phyloP scores from a whole-genome alignment of 352 stramenopile genomes.

The Phytophthora fragariae region DNA sequence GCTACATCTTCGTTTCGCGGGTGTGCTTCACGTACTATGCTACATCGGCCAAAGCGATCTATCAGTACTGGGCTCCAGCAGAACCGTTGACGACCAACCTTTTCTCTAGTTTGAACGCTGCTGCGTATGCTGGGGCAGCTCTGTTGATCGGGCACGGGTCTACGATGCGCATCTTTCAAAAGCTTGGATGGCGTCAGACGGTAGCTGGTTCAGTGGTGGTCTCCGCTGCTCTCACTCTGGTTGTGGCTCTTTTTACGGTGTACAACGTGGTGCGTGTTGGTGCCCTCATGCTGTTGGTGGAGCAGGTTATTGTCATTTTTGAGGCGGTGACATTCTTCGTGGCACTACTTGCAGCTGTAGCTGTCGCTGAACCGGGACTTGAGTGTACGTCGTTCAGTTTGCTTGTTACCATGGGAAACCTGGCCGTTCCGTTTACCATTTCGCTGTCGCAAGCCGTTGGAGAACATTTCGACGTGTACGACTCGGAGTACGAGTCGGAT shows the following conservation, averaged over 20 bases:
- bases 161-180: constrained; percentile 31
- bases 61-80: constrained; percentile 61
- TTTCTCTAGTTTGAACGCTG: constrained; percentile 54
- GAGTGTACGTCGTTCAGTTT: constrained; percentile 61
- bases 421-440: constrained; percentile 58
- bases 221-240: constrained; percentile 45
- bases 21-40: constrained; percentile 73
- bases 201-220: constrained; percentile 43
- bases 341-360: constrained; percentile 52
- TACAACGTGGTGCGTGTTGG: constrained; percentile 65
- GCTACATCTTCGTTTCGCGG: constrained; percentile 53
- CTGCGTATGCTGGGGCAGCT: constrained; percentile 50
- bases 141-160: constrained; percentile 27
- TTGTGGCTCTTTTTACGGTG: constrained; percentile 60
- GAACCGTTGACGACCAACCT: constrained; percentile 53
- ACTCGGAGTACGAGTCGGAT: constrained; percentile 58
- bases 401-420: constrained; percentile 63
- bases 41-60: constrained; percentile 60
- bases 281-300: constrained; percentile 52
- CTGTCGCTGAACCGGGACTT: constrained; percentile 53
- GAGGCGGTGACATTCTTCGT: constrained; percentile 70
- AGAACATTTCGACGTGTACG: constrained; percentile 67
- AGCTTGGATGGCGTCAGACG: constrained; percentile 48
- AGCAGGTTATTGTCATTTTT: constrained; percentile 56
- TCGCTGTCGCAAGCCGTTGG: constrained; percentile 73